These are phyloP conservation scores for Nematodospora valgi DNA, from an alignment of 805 yeast species.

Conservation along the genomic window DNA sequence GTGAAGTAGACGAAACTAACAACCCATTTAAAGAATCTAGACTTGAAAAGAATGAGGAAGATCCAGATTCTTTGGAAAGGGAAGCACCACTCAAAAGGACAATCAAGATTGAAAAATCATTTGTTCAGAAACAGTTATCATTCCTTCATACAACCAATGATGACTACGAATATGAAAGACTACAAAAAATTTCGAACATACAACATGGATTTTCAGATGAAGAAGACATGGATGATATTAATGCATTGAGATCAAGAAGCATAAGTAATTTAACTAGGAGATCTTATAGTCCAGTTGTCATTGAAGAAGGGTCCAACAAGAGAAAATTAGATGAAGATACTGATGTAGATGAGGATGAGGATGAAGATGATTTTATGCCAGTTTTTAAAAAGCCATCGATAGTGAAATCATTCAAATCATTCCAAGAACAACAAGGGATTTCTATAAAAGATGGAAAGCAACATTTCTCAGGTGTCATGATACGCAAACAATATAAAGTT, in stretches of 20 bases:
- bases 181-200: conserved; percentile 25
- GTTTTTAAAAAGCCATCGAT: conserved; percentile 44
- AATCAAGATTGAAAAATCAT: conserved; percentile 46
- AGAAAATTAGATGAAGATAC: conserved; percentile 12
- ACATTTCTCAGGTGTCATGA: conserved; percentile 44
- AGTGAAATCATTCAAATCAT: conserved; percentile 44
- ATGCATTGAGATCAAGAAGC: conserved; percentile 42
- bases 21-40: conserved; percentile 14
- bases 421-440: conserved; percentile 32
- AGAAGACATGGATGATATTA: conserved; percentile 42
- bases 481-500: conserved; percentile 50
- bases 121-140: conserved; percentile 55
- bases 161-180: conserved; percentile 27
- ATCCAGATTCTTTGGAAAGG: conserved; percentile 14
- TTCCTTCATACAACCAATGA: conserved; percentile 40
- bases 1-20: conserved; percentile 23
- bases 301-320: conserved; percentile 14
- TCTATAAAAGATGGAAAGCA: conserved; percentile 37
- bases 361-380: conserved; percentile 36
- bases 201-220: conserved; percentile 39
- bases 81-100: conserved; percentile 26
- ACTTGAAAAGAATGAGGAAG: conserved; percentile 12
- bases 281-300: conserved; percentile 23
- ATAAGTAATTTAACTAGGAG: conserved; percentile 25
- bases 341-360: conserved; percentile 23